These are phyloP conservation scores for Plasmodium cynomolgi DNA, from an alignment of 169 alveolate genomes.

Conservation along the genomic window DNA sequence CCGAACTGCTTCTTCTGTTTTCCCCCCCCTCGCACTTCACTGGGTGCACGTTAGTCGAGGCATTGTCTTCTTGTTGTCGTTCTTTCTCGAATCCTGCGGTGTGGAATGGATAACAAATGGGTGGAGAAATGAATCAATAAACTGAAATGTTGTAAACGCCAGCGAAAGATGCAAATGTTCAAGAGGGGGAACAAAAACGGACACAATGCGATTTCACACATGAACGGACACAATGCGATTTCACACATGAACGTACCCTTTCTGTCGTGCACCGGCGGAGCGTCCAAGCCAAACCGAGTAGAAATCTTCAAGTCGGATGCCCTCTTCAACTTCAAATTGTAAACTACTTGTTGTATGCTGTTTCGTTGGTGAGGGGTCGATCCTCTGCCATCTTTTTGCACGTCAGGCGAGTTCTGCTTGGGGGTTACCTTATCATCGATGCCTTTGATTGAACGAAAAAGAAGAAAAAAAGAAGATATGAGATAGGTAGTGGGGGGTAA, in stretches of 20 bases:
- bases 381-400: neutral
- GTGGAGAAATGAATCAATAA: neutral
- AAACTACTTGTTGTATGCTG: constrained; percentile 53
- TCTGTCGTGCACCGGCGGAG: neutral
- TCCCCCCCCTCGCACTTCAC: neutral
- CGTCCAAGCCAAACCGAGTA: neutral
- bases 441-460: constrained; percentile 25
- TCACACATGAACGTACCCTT: neutral
- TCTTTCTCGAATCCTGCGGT: neutral
- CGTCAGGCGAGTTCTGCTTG: neutral
- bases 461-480: constrained; percentile 5
- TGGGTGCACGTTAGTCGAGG: too few relatives aligned
- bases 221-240: neutral
- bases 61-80: neutral
- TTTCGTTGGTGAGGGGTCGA: neutral
- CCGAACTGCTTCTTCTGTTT: neutral
- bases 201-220: neutral
- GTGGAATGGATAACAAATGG: neutral
- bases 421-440: neutral
- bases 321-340: constrained; percentile 38
- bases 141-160: neutral
- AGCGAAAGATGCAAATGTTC: neutral
- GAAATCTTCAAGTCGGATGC: constrained; percentile 7
- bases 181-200: neutral
- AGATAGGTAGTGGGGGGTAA: neutral